Base-by-base conservation (phyloP, 164 flowering plant genomes). In the Umbellularia californica region DNA sequence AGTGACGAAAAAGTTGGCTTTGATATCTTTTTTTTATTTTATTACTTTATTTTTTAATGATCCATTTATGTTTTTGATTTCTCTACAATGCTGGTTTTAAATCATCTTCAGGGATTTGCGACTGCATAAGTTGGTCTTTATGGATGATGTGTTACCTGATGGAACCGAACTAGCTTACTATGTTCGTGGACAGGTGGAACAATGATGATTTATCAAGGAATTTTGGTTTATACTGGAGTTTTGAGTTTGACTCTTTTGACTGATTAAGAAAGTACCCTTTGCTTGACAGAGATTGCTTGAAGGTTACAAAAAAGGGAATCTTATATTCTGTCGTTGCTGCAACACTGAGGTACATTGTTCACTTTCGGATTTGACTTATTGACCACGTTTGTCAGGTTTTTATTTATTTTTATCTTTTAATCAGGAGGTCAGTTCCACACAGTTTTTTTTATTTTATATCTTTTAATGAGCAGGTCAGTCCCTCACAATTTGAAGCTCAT, bases 401-500 rank as follows among this genome's bases (percentile, higher is more conserved):
- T 41, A 41, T 30, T 30, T 30, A 74, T 35, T 67, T 67, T 2
- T 30, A 30, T 52, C 19, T 52, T 14, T 52, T 30, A 30, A 13
- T 52, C 0, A 13, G 58, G 5, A 52, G 58, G 58, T 7, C 58
- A 52, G 19, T 52, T 52, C 19, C 50, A 11, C 30, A 4, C 72
- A 52, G 47, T 64, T 79, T n/a, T 70, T 83, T 66, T 30, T 30
- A 75, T 35, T 67, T 80, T 1, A 3, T 77, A 68, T 19, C 50
- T 24, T 77, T 65, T 77, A 65, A 72, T 85, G 78, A 72, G 68
- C 90, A 95, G 99, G 87, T 96, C 74, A 96, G 97, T 77, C 87
- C 99, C 5, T 96, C 99, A 35, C 85, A 78, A 69, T 96, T 96
- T 85, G 99, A 96, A 84, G 89, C 95, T 27, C 99, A 96, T 90